Percentiles rank a stretch among this genome's conserved stretches.
These are phyloP conservation scores for Naganishia vaughanmartiniae DNA, from an alignment of 768 basidiomycete genomes.

Conservation along the genomic window DNA sequence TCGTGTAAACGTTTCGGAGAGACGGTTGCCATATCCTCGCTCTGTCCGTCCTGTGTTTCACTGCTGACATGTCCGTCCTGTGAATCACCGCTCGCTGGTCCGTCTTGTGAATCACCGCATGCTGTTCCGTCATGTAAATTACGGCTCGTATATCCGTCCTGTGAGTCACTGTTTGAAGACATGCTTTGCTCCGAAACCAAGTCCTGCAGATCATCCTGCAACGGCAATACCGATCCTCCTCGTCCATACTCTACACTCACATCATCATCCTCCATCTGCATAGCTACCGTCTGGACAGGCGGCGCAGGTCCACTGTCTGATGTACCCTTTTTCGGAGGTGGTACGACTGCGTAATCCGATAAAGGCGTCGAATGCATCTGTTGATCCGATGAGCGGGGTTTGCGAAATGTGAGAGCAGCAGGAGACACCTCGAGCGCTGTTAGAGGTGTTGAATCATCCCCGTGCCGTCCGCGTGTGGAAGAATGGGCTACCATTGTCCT, in stretches of 20 bases:
- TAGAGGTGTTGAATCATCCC: not conserved
- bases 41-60: not conserved
- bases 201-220: not conserved
- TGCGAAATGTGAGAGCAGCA: not conserved
- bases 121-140: not conserved
- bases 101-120: not conserved
- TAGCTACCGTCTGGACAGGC: not conserved
- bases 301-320: not conserved
- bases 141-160: not conserved
- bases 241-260: not conserved
- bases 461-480: not conserved
- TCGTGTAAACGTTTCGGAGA: not conserved
- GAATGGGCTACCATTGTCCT: not conserved
- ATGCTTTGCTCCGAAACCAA: not conserved
- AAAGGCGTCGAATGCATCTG: conserved; percentile 2
- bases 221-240: not conserved
- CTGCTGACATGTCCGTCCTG: not conserved
- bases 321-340: not conserved
- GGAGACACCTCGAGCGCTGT: conserved; percentile 2
- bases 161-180: not conserved
- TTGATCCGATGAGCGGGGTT: not conserved
- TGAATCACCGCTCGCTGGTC: not conserved
- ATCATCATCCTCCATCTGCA: not conserved
- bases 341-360: not conserved
- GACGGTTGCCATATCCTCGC: not conserved